Percentiles rank a stretch among this genome's conserved stretches.
Conservation (phyloP, 2,329 filamentous ascomycete species). For the Tolypocladium guangdongense region DNA sequence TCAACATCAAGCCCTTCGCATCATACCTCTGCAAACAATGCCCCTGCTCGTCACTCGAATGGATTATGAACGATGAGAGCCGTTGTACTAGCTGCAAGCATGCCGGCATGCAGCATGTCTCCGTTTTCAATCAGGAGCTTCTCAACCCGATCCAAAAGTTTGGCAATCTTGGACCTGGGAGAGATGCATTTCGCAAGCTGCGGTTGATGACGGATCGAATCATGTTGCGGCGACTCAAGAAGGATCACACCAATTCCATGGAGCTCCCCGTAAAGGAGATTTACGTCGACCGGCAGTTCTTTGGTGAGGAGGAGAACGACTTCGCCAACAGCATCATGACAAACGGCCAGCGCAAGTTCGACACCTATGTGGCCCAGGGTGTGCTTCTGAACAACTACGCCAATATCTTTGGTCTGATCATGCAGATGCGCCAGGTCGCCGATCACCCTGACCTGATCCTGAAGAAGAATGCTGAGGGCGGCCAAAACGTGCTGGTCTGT, state of each 20-base stretch:
- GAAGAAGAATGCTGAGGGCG: conserved; percentile 75
- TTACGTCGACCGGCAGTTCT: conserved; percentile 87
- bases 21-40: conserved; percentile 92
- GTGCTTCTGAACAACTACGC: conserved; percentile 96
- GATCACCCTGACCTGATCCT: conserved; percentile 92
- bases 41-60: conserved; percentile 69
- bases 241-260: conserved; percentile 88
- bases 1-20: conserved; percentile 79
- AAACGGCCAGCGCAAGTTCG: conserved; percentile 77
- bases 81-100: conserved; percentile 55
- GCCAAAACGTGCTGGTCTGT: conserved; percentile 84
- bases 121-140: conserved; percentile 86
- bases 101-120: conserved; percentile 31
- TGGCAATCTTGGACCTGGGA: conserved; percentile 51
- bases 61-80: conserved; percentile 63
- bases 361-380: conserved; percentile 89
- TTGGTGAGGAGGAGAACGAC: conserved; percentile 90
- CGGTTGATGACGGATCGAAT: conserved; percentile 83
- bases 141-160: conserved; percentile 67
- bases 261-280: conserved; percentile 94
- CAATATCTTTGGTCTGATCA: conserved; percentile 97
- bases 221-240: conserved; percentile 92
- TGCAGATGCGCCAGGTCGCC: conserved; percentile 97
- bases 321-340: conserved; percentile 95
- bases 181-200: conserved; percentile 66